phyloP scores from a whole-genome alignment of 768 basidiomycete species.

The Phylloporus sp. region DNA sequence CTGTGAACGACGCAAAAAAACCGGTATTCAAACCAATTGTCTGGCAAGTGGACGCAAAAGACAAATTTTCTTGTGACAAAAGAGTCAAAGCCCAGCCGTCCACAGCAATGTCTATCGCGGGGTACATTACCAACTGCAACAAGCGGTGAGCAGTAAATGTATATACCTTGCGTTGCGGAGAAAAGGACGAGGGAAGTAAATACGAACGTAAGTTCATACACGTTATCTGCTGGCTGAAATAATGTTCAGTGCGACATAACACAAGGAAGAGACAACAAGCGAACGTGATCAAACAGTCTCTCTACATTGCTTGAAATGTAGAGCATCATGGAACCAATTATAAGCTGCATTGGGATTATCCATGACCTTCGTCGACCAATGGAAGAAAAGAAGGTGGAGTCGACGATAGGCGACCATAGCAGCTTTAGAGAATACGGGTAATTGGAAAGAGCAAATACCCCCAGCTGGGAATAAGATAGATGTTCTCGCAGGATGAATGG shows the following conservation, averaged over 20 bases:
- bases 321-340: slow-evolving; percentile 82
- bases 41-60: slow-evolving; percentile 97
- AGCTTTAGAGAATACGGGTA: slow-evolving; percentile 97
- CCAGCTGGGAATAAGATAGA: slow-evolving; percentile 95
- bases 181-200: slow-evolving; percentile 91
- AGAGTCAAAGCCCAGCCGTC: slow-evolving; percentile 88
- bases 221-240: slow-evolving; percentile 73
- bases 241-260: slow-evolving; percentile 10
- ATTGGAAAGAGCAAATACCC: slow-evolving; percentile 86
- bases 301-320: slow-evolving; percentile 74
- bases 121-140: slow-evolving; percentile 10
- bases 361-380: slow-evolving; percentile 96
- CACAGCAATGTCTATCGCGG: slow-evolving; percentile 82
- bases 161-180: slow-evolving; percentile 91
- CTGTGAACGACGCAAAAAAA: slow-evolving; percentile 93
- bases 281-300: slow-evolving; percentile 73
- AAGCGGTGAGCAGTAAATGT: background rate
- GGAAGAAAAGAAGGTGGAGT: slow-evolving; percentile 77
- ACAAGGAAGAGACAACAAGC: slow-evolving; percentile 10
- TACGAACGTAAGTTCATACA: slow-evolving; percentile 71
- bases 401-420: slow-evolving; percentile 96
- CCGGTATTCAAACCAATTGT: slow-evolving; percentile 96
- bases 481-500: slow-evolving; percentile 95
- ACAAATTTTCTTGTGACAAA: slow-evolving; percentile 88
- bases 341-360: slow-evolving; percentile 96